Evolutionary conservation across 192 early-diverging fungal species (phyloP), one percentile per base, ranked within the genome.

Genomic region (Gonapodya prolifera): DNA sequence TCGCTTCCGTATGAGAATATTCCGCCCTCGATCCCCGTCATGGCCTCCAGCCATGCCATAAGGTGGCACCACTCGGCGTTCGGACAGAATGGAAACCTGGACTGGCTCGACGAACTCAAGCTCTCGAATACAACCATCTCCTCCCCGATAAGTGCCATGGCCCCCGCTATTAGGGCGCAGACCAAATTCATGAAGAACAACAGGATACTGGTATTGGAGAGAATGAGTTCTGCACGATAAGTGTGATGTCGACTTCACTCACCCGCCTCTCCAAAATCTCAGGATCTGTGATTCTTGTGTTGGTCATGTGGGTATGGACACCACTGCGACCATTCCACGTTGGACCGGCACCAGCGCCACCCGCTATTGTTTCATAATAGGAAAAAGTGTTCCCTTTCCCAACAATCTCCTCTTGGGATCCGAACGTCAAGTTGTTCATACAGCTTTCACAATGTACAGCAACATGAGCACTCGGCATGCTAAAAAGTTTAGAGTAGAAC

Each of bases 381-480:
- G 95, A 95, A 18, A 2, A 73, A 73, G 28, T 13, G 90, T 94
- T 97, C 31, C 95, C 94, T 0, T 92, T 87, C 35, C 81, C 83
- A 34, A 84, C 78, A 29, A 83, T 82, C 13, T 81, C 69, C 33
- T 82, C 83, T 35, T 85, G 83, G 0, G 82, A 81, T 2, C 97
- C 97, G 81, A 99, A 99, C 0, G 97, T 98, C 70, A 99, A 84
- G 78, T 99, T 99, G 87, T 99, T 99, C 87, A 92, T 93, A 81
- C 93, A 94, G 0, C 97, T 91, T 81, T 0, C 18, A 70, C 34
- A 73, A 23, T 33, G 33, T 23, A 23, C 2, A 30, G 32, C 34
- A 28, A 79, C 76, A 35, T 17, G 32, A 61, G 36, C 73, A 77
- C 75, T 61, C 45, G 23, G 8, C 45, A 61, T 61, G 45, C 8